A percentile compares a stretch with the other conserved stretches of the same genome.
Conservation (phyloP, 306 rosid genomes). For the Ammopiptanthus mongolicus region DNA sequence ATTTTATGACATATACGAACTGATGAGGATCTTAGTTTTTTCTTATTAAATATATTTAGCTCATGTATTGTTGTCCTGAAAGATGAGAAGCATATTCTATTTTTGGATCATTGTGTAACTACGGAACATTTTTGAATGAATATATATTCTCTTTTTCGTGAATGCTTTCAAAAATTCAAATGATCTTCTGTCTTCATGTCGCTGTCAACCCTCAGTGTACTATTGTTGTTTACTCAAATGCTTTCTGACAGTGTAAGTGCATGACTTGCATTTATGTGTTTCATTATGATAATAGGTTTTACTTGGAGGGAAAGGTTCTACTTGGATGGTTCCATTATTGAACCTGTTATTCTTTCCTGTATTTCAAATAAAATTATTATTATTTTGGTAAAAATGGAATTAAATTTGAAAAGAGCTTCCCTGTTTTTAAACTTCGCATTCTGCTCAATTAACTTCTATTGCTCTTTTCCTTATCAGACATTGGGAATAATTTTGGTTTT, state of each 20-base stretch:
- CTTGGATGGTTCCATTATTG: not conserved
- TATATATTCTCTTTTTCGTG: not conserved
- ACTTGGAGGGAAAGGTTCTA: not conserved
- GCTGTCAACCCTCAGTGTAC: slow-evolving; percentile 8
- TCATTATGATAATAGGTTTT: not conserved
- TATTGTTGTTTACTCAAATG: not conserved
- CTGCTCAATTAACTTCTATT: not conserved
- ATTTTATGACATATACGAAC: not conserved
- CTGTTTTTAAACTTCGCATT: slow-evolving; percentile 6
- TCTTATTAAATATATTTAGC: not conserved
- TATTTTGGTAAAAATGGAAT: too few species aligned
- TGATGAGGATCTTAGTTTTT: not conserved
- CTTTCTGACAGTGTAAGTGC: not conserved
- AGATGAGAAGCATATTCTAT: not conserved
- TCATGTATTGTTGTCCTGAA: not conserved
- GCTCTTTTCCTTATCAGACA: not conserved
- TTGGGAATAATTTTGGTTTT: not conserved
- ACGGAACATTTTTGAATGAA: not conserved
- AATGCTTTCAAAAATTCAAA: not conserved
- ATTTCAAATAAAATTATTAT: not conserved
- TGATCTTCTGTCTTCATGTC: slow-evolving; percentile 7
- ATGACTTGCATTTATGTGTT: too few species aligned
- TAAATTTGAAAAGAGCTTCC: not conserved
- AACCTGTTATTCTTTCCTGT: not conserved
- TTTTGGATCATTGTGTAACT: not conserved